Evolutionary conservation across 495 filamentous ascomycete species (phyloP), one percentile per base, ranked within the genome.

Genomic region (Amniculicola lignicola): DNA sequence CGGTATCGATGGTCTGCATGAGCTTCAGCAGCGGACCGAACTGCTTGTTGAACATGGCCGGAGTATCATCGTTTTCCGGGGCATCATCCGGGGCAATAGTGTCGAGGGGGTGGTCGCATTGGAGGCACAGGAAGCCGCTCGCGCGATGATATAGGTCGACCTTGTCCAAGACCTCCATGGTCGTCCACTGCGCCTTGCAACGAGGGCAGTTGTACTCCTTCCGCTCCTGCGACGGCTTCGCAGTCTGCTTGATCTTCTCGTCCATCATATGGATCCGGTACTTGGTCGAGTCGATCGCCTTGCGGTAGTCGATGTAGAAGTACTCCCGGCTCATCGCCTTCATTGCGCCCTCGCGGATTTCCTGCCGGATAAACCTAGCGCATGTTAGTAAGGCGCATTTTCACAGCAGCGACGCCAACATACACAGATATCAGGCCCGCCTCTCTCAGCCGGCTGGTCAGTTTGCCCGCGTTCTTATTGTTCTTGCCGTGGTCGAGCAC

Each of bases 231-330:
- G 80, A 83, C 1, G 89, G 88, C 24, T 85, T 83, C 50, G 88
- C 86, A 52, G 86, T 83, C 12, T 81, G 79, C 67, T 95, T 89
- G 58, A 97, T 89, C 18, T 82, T 82, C 66, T 89, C 86, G 47
- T 89, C 89, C 52, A 96, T 75, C 43, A 82, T 81, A 68, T 89
- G 89, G 47, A 96, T 84, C 59, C 88, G 85, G 75, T 86, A 99
- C 65, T 99, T 99, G 75, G 96, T 90, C 12, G 90, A 90, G 70
- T 99, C 93, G 69, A 99, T 87, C 50, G 90, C 88, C 31, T 87
- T 88, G 47, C 92, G 89, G 63, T 93, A 90, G 65, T 96, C 89
- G 72, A 99, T 89, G 73, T 87, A 99, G 73, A 94, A 99, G 75
- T 95, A 96, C 45, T 91, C 95, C 37, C 87, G 82, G 65, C 84